Percentiles rank a stretch among this genome's conserved stretches.
Conservation (phyloP, 192 early-diverging fungal species). For the Coemansia sp. region DNA sequence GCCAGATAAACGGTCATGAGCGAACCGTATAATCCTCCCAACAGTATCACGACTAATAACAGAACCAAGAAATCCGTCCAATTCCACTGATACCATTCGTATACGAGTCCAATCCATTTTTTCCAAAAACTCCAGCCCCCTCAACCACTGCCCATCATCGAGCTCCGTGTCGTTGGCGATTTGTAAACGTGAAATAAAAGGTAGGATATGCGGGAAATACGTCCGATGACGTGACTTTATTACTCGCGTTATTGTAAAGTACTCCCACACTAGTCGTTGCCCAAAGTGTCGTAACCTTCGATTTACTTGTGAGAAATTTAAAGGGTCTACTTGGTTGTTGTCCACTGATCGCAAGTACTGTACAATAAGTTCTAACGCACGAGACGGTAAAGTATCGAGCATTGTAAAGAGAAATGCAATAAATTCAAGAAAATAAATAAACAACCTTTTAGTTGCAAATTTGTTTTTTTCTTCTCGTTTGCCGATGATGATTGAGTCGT, state of each 20-base stretch:
- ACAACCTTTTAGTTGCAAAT: too few species aligned
- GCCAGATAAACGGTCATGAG: not conserved
- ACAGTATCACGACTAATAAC: not conserved
- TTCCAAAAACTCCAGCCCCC: not conserved
- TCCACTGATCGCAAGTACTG: conserved; percentile 35
- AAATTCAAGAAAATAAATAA: too few species aligned
- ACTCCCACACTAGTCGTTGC: conserved; percentile 22
- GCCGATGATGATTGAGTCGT: too few species aligned
- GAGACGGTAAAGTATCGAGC: conserved; percentile 24
- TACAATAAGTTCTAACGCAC: conserved; percentile 12
- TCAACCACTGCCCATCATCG: conserved; percentile 18
- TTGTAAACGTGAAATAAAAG: conserved; percentile 19
- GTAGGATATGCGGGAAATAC: conserved; percentile 17
- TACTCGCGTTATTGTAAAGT: conserved; percentile 27
- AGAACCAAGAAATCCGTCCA: not conserved
- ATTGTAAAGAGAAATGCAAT: too few species aligned
- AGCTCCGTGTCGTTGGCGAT: conserved; percentile 21
- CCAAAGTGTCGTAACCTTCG: conserved; percentile 7
- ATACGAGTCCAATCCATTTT: conserved; percentile 22
- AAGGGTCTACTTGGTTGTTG: conserved; percentile 22
- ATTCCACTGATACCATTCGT: conserved; percentile 33
- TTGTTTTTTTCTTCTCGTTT: too few species aligned
- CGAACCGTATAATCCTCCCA: conserved; percentile 10
- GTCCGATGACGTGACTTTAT: not conserved
- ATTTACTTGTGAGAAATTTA: conserved; percentile 15